Evolutionary conservation across 2,329 filamentous ascomycete species (phyloP).

Genomic region (Pseudomassariella vexata): DNA sequence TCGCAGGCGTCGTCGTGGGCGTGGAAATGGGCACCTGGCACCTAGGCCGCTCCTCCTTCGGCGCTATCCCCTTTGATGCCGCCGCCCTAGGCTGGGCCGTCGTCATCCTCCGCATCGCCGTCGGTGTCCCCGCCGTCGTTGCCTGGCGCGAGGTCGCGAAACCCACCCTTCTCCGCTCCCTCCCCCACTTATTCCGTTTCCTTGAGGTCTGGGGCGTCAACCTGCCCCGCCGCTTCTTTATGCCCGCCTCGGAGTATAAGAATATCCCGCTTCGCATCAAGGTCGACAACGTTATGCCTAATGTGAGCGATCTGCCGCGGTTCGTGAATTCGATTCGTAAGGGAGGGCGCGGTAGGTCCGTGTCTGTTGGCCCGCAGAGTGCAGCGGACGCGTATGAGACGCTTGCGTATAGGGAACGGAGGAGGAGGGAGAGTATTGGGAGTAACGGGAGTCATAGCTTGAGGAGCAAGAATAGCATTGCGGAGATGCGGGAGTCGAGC

Average conservation of each 20-base stretch:
- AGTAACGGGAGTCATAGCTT: slow-evolving; percentile 39
- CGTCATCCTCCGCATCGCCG: slow-evolving; percentile 61
- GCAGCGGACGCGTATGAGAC: slow-evolving; percentile 96
- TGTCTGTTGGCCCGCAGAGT: slow-evolving; percentile 90
- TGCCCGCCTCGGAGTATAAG: slow-evolving; percentile 83
- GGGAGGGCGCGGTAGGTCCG: slow-evolving; percentile 68
- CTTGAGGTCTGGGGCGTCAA: slow-evolving; percentile 75
- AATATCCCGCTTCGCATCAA: slow-evolving; percentile 67
- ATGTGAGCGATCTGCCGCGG: slow-evolving; percentile 78
- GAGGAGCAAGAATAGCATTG: slow-evolving; percentile 35
- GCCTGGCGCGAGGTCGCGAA: slow-evolving; percentile 89
- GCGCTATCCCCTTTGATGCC: slow-evolving; percentile 55
- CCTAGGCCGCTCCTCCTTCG: slow-evolving; percentile 51
- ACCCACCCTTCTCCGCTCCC: slow-evolving; percentile 65
- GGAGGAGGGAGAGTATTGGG: slow-evolving; percentile 47
- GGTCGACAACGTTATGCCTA: slow-evolving; percentile 81
- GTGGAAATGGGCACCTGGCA: slow-evolving; percentile 81
- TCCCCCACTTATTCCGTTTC: slow-evolving; percentile 83
- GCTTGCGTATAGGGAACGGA: slow-evolving; percentile 76
- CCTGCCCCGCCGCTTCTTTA: slow-evolving; percentile 85
- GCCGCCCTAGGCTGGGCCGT: slow-evolving; percentile 59
- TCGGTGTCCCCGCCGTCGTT: slow-evolving; percentile 81
- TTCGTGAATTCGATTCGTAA: slow-evolving; percentile 79
- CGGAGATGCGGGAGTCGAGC: slow-evolving; percentile 25
- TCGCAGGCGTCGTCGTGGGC: slow-evolving; percentile 85